Evolutionary conservation across 805 yeast species (phyloP), one percentile per base, ranked within the genome.

Genomic region (Yamadazyma endophytica): DNA sequence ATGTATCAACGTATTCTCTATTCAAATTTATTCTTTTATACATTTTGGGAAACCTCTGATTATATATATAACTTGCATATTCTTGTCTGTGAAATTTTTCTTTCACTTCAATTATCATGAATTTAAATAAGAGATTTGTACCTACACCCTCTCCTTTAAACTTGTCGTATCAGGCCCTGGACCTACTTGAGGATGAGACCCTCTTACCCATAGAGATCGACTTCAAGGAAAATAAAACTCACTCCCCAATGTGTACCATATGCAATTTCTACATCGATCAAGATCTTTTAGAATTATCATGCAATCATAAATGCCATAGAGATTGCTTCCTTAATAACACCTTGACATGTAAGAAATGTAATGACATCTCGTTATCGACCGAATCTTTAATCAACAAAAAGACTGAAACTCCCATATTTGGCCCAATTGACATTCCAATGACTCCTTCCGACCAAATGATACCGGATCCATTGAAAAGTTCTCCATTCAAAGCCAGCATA

Each of bases 291-390:
- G 49, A 44, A 25, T 38, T 56, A 24, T 32, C 42, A 7, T 56
- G 61, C 28, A 34, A 39, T 22, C 56, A 56, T 33, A 31, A 32
- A n/a, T 49, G 55, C 25, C 61, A 56, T 30, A 38, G 44, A 23
- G 50, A 47, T 17, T 56, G 61, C 32, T 39, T 52, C 11, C 34
- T 40, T 13, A 35, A 40, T 31, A 40, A 40, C 19, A 18, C 31
- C 12, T 26, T 40, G 13, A 40, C 44, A 11, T 40, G 44, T 23
- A 37, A 40, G 21, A 28, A 28, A 21, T 40, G 44, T 28, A 9
- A 29, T 12, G 39, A 34, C n/a, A n/a, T n/a, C n/a, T n/a, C n/a
- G n/a, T n/a, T n/a, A n/a, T n/a, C n/a, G n/a, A n/a, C n/a, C n/a
- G n/a, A n/a, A n/a, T n/a, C n/a, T n/a, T n/a, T n/a, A n/a, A n/a